Percentiles rank a stretch among this genome's conserved stretches.
These are phyloP conservation scores for Tubosaeta brunneosetosa DNA, from an alignment of 768 basidiomycete species.

Conservation along the genomic window DNA sequence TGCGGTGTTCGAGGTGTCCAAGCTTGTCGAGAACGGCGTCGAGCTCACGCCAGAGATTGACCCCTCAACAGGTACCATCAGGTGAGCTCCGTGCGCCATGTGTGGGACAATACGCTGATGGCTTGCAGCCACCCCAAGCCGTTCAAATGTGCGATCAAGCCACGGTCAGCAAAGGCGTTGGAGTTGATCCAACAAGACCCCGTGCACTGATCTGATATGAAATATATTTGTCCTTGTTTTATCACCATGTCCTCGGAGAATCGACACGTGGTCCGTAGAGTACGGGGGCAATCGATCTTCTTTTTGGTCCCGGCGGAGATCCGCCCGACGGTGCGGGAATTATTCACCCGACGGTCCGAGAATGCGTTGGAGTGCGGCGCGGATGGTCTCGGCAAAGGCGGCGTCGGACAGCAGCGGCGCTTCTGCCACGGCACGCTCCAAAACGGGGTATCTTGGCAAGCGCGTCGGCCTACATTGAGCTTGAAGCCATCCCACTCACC, in stretches of 20 bases:
- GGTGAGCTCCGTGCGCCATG: slow-evolving; percentile 30
- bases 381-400: slow-evolving; percentile 41
- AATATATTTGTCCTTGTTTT: too few relatives aligned
- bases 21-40: slow-evolving; percentile 40
- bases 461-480: background rate
- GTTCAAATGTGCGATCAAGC: slow-evolving; percentile 55
- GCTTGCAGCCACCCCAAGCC: slow-evolving; percentile 51
- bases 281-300: too few relatives aligned
- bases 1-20: slow-evolving; percentile 45
- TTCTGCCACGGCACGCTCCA: slow-evolving; percentile 58
- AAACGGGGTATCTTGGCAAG: slow-evolving; percentile 47
- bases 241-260: slow-evolving; percentile 8
- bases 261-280: background rate
- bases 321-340: background rate
- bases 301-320: too few relatives aligned
- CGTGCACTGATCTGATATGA: slow-evolving; percentile 10
- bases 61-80: slow-evolving; percentile 60
- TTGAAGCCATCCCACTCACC: slow-evolving; percentile 34
- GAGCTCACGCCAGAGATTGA: slow-evolving; percentile 52
- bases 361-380: slow-evolving; percentile 41
- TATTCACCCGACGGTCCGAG: slow-evolving; percentile 33
- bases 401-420: slow-evolving; percentile 46
- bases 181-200: slow-evolving; percentile 49
- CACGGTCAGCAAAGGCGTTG: slow-evolving; percentile 55
- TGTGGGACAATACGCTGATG: slow-evolving; percentile 1